Conservation (phyloP, 495 filamentous ascomycete genomes). For the Pyrenopolyporus hunteri region DNA sequence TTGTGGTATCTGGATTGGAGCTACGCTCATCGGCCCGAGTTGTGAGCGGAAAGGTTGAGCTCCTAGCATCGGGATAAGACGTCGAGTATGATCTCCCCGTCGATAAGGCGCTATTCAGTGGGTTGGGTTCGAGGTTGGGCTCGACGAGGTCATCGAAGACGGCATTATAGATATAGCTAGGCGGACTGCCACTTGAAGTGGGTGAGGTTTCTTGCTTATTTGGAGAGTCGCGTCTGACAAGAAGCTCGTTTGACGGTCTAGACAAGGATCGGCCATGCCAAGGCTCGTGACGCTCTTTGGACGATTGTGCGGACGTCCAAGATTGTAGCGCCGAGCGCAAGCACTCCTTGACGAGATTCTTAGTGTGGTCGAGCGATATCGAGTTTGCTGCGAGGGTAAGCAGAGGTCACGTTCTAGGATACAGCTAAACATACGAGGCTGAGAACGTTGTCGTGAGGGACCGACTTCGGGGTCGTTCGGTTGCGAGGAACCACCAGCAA, state of each 20-base stretch:
- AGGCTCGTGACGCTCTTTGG: constrained; percentile 3
- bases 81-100: constrained; percentile 47
- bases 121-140: constrained; percentile 41
- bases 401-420: constrained; percentile 1
- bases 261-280: constrained; percentile 15
- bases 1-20: constrained; percentile 20
- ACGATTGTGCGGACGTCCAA: constrained; percentile 21
- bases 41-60: constrained; percentile 29
- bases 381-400: constrained; percentile 34
- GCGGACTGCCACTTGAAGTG: constrained; percentile 27
- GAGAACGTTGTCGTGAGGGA: constrained; percentile 15
- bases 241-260: constrained; percentile 28
- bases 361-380: constrained; percentile 39
- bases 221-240: constrained; percentile 15
- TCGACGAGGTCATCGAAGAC: constrained; percentile 37
- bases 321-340: constrained; percentile 36
- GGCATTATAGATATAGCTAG: constrained; percentile 32
- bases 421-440: constrained; percentile 26
- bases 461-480: constrained; percentile 15
- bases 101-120: constrained; percentile 33
- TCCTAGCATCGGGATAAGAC: constrained; percentile 46
- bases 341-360: constrained; percentile 32
- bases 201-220: constrained; percentile 30
- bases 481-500: constrained; percentile 9
- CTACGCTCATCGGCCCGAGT: background rate